Evolutionary conservation across 352 stramenopile genomes (phyloP), one percentile per base, ranked within the genome.

Genomic region (Pythium chondricola): DNA sequence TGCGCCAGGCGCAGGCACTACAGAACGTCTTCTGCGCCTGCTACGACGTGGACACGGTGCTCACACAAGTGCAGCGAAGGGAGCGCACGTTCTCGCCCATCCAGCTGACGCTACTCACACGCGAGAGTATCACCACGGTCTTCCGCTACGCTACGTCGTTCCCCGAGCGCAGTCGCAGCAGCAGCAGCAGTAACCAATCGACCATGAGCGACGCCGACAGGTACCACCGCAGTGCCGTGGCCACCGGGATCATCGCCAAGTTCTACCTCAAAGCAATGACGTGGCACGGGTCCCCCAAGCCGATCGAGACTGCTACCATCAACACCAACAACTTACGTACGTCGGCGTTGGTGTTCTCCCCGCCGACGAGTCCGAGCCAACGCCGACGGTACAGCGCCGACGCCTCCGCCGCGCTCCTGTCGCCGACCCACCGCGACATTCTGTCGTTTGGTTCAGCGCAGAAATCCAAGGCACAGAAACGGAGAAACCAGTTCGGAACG

Each of bases 1-100:
- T 90, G 37, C 67, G 76, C n/a, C 70, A 80, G 25, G 68, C 79
- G 18, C 53, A 70, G 27, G 48, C 68, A 8, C 66, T 90, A 5
- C 65, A 75, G 45, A 90, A 88, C 46, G 68, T 90, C 20, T 90
- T 90, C 48, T 90, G 79, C 49, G 67, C 67, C 10, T 88, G 74
- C 52, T 90, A 90, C 55, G 75, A 88, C 37, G 61, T 72, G 9
- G 75, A 88, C 26, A 90, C 72, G 1, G 74, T 90, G 46, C 52
- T 88, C 4, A 45, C 62, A 9, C 72, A 74, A 2, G 61, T 89
- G 26, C 75, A 85, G 46, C 66, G 74, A 4, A 64, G 73, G 52
- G 75, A 89, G 36, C 56, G 62, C n/a, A 58, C 53, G 5, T 64
- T 88, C 46, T 87, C 79, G 7, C 79, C 79, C 20, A 47, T 90